Evolutionary conservation across 2,329 filamentous ascomycete genomes (phyloP), one percentile per base, ranked within the genome.

Genomic region (Paramyrothecium roridum): DNA sequence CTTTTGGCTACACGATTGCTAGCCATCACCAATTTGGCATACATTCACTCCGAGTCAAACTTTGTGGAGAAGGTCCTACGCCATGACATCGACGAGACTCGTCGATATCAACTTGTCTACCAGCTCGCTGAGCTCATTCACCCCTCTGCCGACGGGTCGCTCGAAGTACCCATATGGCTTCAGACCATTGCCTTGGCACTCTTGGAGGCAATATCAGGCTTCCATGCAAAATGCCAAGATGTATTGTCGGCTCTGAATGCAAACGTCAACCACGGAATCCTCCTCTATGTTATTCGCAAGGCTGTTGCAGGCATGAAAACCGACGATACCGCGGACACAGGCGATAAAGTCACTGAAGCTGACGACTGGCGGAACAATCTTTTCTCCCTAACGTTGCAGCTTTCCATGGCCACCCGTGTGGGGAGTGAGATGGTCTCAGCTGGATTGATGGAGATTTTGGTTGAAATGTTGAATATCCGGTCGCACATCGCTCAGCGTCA

Each of bases 41-140:
- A 96, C 68, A 90, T 98, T 54, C 88, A 96, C 62, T 81, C 82
- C 2, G 96, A 99, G 65, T 76, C 82, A 3, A 84, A 85, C n/a
- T 96, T 99, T 64, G 80, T 92, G 48, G 88, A 93, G 59, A 93
- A 91, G 70, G 84, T 97, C 46, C 80, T 96, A 52, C 90, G 90
- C 60, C 88, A 93, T 62, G 96, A 99, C 67, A 84, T 86, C 40
- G 93, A 98, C 65, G 91, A 96, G 70, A 92, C 93, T 2, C 87
- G 93, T 57, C 85, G 91, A 52, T 88, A 92, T 59, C 95, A 99
- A 71, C 80, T 99, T 22, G 88, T 91, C 3, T 96, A 96, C 66
- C 96, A 99, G 72, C 83, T 99, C 40, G 90, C 91, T 19, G 93
- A 98, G 69, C 78, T 99, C 55, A 88, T 98, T 21, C 93, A 96